A percentile compares a stretch with the other conserved stretches of the same genome.
Evolutionary conservation across 345 rosid species (phyloP).

Genomic region (Eucalyptus paniculata): DNA sequence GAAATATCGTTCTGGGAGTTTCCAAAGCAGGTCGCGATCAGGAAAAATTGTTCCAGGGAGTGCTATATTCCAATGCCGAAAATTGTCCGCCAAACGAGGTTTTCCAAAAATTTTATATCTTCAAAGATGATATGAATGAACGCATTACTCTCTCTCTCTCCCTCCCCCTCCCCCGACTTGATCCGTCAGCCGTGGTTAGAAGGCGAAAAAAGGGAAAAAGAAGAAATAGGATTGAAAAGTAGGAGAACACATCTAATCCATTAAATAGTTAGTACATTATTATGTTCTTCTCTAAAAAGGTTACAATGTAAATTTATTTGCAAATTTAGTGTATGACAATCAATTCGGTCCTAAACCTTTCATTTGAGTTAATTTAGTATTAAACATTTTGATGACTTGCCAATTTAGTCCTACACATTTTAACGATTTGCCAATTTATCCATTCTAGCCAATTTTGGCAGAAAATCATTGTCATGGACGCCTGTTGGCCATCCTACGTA

Average conservation of each 20-base stretch:
- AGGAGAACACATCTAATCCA: not conserved
- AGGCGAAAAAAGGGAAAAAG: not conserved
- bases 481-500: rapidly evolving
- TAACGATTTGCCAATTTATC: not conserved
- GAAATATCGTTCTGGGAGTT: not conserved
- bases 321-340: not conserved
- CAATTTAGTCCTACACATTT: not conserved
- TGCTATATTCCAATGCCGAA: not conserved
- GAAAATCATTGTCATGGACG: not conserved
- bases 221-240: not conserved
- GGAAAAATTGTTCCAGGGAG: not conserved
- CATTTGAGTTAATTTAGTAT: not conserved
- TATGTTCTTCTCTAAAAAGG: not conserved
- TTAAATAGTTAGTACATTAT: not conserved
- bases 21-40: not conserved
- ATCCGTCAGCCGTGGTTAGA: not conserved
- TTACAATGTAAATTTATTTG: not conserved
- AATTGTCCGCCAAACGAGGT: not conserved
- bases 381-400: not conserved
- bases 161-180: not conserved
- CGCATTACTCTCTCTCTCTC: not conserved
- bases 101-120: not conserved
- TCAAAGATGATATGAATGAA: too few species aligned
- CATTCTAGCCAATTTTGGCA: not conserved
- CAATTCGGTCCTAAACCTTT: not conserved